Evolutionary conservation across 2,329 filamentous ascomycete species (phyloP), one percentile per base, ranked within the genome.

Genomic region (Trichoderma endophyticum): DNA sequence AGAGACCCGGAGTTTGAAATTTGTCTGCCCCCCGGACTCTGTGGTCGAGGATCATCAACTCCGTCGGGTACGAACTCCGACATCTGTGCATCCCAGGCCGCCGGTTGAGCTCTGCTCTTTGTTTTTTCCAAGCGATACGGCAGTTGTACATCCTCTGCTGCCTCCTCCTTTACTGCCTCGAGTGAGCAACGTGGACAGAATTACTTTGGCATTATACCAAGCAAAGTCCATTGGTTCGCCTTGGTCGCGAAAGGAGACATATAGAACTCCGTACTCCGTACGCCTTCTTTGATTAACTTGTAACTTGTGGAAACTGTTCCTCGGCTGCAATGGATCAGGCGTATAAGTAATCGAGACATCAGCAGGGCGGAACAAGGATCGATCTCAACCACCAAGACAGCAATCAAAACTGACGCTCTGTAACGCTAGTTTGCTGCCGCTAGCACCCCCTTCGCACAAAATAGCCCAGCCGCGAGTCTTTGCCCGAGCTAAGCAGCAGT

Each of bases 341-440:
- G 56, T 59, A 21, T 14, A 21, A 24, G 8, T 60, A 21, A 24
- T 34, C 57, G 32, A 34, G 30, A 14, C 57, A 34, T 34, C 6
- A 34, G 43, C 63, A 54, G 28, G 48, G 64, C 64, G 9, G 51
- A 39, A 26, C 48, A 56, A 36, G 51, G 64, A 67, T 67, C 24
- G 54, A 36, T 64, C 61, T 64, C 6, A 39, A 56, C 59, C 59
- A 63, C 34, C n/a, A 28, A 66, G 48, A 54, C 28, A 51, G n/a
- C 32, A 36, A n/a, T 59, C 24, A 48, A 63, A 12, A 51, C 39
- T 64, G 18, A 34, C 34, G 21, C 34, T 59, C 64, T 67, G 64
- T 67, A 67, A 67, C 64, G 34, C 24, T 67, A 67, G 64, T 67
- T 32, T 59, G 32, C 64, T 67, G 64, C 64, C 51, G 32, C 64